phyloP scores from a whole-genome alignment of 495 filamentous ascomycete species.

The Aspergillus heteromorphus region DNA sequence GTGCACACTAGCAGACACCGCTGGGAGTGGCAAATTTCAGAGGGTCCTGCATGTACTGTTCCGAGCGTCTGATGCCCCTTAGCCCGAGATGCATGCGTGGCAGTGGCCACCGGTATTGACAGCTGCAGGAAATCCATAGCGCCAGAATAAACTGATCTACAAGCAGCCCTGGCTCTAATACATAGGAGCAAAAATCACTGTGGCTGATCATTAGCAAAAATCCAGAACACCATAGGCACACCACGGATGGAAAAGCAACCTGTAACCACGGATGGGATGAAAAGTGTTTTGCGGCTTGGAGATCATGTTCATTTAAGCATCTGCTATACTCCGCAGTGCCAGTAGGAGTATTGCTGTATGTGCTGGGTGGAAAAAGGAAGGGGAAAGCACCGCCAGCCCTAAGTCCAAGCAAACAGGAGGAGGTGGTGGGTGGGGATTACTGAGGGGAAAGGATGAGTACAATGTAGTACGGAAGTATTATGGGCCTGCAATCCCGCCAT shows the following conservation, averaged over 20 bases:
- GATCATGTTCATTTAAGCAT: too few species aligned
- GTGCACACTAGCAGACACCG: not conserved
- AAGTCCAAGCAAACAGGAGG: not conserved
- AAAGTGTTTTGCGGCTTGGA: not conserved
- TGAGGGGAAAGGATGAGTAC: not conserved
- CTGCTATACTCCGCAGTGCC: too few species aligned
- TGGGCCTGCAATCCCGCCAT: too few species aligned
- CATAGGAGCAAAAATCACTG: too few species aligned
- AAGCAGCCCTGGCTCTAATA: not conserved
- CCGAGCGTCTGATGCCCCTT: not conserved
- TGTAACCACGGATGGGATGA: not conserved
- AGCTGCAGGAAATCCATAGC: not conserved
- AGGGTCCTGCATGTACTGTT: not conserved
- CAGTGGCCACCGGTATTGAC: not conserved
- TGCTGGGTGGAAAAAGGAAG: not conserved
- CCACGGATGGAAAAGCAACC: not conserved
- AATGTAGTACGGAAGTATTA: too few species aligned
- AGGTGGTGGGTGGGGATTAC: not conserved
- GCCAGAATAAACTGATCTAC: not conserved
- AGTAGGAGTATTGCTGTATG: not conserved
- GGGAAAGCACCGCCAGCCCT: not conserved
- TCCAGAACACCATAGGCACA: not conserved
- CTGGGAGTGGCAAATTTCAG: not conserved
- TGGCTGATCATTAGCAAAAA: too few species aligned
- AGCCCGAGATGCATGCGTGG: conserved; percentile 1